These are phyloP conservation scores for Candida sojae DNA, from an alignment of 1,139 yeast genomes.

Conservation along the genomic window DNA sequence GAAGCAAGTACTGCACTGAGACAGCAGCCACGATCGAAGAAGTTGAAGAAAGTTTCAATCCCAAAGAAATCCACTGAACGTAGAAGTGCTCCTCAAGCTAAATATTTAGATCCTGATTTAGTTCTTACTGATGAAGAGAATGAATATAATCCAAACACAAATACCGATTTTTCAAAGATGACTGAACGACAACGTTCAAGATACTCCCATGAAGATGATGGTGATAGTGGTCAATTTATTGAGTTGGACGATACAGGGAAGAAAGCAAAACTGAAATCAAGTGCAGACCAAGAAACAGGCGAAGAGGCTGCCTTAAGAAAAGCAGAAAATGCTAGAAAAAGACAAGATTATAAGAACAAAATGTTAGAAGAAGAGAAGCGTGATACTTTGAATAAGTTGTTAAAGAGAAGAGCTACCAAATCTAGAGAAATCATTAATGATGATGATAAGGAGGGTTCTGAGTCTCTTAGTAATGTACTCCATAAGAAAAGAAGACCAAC, in stretches of 20 bases:
- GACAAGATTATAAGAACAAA: slow-evolving; percentile 83
- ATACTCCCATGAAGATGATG: slow-evolving; percentile 33
- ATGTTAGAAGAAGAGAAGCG: slow-evolving; percentile 89
- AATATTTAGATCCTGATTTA: slow-evolving; percentile 40
- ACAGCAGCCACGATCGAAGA: slow-evolving; percentile 1
- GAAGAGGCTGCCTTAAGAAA: slow-evolving; percentile 81
- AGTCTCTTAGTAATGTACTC: neutral
- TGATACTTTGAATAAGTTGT: slow-evolving; percentile 82
- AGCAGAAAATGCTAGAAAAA: slow-evolving; percentile 85
- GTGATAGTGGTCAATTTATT: slow-evolving; percentile 20
- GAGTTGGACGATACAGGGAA: slow-evolving; percentile 29
- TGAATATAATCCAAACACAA: slow-evolving; percentile 42
- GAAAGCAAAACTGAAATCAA: slow-evolving; percentile 16
- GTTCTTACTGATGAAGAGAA: slow-evolving; percentile 46
- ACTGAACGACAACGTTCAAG: slow-evolving; percentile 64
- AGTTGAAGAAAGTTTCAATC: slow-evolving; percentile 6
- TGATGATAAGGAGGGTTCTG: slow-evolving; percentile 30
- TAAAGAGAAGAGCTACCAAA: slow-evolving; percentile 80
- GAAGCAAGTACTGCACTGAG: slow-evolving; percentile 3
- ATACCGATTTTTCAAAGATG: slow-evolving; percentile 55
- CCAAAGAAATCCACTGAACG: neutral
- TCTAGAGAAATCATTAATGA: slow-evolving; percentile 43
- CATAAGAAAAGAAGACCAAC: slow-evolving; percentile 40
- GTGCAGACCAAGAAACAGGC: slow-evolving; percentile 62
- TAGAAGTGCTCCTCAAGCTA: slow-evolving; percentile 18